A percentile compares a stretch with the other conserved stretches of the same genome.
Conservation (phyloP, 257 asterid species). For the Nicotiana noctiflora region DNA sequence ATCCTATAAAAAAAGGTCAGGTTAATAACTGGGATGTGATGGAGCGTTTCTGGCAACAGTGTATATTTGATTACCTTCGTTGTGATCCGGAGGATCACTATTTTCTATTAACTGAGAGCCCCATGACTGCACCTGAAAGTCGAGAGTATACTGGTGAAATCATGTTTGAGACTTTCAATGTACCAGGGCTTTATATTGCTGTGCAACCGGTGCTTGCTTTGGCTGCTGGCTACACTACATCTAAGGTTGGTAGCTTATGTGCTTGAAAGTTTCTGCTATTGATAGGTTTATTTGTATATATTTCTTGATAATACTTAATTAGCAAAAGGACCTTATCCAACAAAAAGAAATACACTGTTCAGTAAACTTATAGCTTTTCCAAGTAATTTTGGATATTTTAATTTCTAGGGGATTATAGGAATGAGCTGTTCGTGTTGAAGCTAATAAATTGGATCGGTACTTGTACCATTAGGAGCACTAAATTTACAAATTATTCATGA, state of each 20-base stretch:
- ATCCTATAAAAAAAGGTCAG: conserved; percentile 88
- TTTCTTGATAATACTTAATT: background rate
- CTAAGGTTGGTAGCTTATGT: conserved; percentile 57
- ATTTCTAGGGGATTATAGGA: background rate
- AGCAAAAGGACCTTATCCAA: background rate
- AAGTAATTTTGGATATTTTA: background rate
- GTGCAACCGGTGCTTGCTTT: conserved; percentile 98
- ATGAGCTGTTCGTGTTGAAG: background rate
- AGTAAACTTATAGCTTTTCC: background rate
- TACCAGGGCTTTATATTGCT: conserved; percentile 85
- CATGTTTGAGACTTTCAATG: conserved; percentile 94
- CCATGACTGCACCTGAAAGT: conserved; percentile 92
- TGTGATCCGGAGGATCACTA: conserved; percentile 99
- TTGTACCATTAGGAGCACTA: background rate
- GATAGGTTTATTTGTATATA: background rate
- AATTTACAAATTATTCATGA: background rate
- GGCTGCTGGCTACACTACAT: conserved; percentile 94
- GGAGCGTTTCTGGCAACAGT: conserved; percentile 99
- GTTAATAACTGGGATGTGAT: conserved; percentile 91
- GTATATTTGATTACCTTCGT: conserved; percentile 72
- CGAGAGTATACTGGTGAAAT: conserved; percentile 93
- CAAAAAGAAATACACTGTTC: background rate
- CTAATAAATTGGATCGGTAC: background rate
- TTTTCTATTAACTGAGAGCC: conserved; percentile 86
- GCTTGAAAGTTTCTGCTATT: background rate